Percentiles rank a stretch among this genome's conserved stretches.
These are phyloP conservation scores for Paramecium primaurelia DNA, from an alignment of 73 alveolate genomes.

Conservation along the genomic window DNA sequence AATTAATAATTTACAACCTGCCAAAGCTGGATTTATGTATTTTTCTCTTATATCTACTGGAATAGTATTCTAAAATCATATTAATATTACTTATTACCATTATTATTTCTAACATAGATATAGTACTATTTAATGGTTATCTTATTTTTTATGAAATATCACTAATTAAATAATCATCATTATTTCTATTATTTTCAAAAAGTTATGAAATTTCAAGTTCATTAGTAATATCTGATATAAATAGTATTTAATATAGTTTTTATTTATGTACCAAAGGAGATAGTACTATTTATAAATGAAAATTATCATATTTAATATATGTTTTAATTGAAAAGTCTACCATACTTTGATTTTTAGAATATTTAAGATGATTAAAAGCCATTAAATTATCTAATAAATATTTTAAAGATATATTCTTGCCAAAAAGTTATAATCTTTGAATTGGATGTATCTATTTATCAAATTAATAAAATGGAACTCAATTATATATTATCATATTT, in stretches of 20 bases:
- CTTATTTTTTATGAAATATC: neutral
- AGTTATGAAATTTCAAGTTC: neutral
- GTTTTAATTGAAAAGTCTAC: neutral
- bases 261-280: neutral
- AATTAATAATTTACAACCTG: neutral
- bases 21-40: neutral
- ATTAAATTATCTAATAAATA: neutral
- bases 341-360: neutral
- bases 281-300: neutral
- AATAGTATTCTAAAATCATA: neutral
- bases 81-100: neutral
- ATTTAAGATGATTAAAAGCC: neutral
- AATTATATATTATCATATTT: neutral
- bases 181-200: neutral
- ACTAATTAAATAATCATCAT: neutral
- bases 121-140: neutral
- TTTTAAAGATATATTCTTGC: neutral
- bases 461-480: neutral
- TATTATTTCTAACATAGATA: neutral
- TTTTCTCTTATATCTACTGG: neutral
- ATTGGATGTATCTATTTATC: neutral
- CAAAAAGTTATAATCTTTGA: neutral
- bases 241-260: neutral
- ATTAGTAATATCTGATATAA: neutral
- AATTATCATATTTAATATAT: neutral